Evolutionary conservation across 345 rosid species (phyloP).

Genomic region (Pistacia vera): DNA sequence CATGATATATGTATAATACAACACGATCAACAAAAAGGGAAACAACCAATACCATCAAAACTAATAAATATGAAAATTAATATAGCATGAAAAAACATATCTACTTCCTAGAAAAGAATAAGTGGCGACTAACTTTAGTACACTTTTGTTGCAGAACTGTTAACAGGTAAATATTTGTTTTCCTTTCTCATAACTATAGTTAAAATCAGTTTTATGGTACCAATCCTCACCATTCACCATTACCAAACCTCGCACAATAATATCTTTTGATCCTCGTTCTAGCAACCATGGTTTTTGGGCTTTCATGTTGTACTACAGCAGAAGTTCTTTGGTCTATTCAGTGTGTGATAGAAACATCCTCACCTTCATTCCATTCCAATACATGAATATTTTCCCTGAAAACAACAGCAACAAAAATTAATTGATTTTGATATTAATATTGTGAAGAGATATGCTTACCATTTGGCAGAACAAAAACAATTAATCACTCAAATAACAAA

Average conservation of each 20-base stretch:
- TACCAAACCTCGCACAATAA: conserved; percentile 76
- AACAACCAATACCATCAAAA: neutral
- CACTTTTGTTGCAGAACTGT: conserved; percentile 26
- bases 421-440: too few species aligned
- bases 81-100: conserved; percentile 23
- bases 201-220: conserved; percentile 65
- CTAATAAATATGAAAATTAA: neutral
- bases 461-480: too few species aligned
- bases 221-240: conserved; percentile 37
- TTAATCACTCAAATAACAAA: too few species aligned
- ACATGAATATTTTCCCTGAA: conserved; percentile 81
- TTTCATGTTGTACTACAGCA: conserved; percentile 62
- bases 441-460: too few species aligned
- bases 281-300: conserved; percentile 93
- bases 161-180: conserved; percentile 67
- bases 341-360: conserved; percentile 78
- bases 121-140: conserved; percentile 78
- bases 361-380: conserved; percentile 90
- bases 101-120: conserved; percentile 90
- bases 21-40: too few species aligned
- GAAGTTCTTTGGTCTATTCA: conserved; percentile 70
- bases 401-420: neutral
- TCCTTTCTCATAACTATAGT: conserved; percentile 74
- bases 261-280: conserved; percentile 82
- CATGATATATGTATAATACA: too few species aligned